Conservation (phyloP, 805 yeast genomes). For the Naumovozyma castellii region DNA sequence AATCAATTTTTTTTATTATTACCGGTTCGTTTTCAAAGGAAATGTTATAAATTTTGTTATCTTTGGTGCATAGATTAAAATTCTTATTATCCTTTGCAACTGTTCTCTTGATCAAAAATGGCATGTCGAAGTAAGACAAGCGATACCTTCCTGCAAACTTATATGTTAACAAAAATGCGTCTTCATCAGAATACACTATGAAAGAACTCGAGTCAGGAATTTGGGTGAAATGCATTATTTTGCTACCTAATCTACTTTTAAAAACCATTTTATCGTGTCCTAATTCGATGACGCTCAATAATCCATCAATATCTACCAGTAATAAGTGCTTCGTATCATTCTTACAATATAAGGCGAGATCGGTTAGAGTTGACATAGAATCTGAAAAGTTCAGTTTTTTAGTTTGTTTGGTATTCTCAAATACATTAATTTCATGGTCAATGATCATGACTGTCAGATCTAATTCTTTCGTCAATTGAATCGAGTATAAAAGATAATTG, state of each 20-base stretch:
- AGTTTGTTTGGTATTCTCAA: neutral
- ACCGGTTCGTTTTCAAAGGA: neutral
- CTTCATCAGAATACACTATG: neutral
- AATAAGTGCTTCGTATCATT: neutral
- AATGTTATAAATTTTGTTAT: too few species aligned
- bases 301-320: neutral
- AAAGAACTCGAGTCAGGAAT: neutral
- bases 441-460: neutral
- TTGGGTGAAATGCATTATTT: neutral
- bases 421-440: neutral
- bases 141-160: neutral
- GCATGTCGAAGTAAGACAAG: neutral
- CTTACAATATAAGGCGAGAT: neutral
- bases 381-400: neutral
- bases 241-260: neutral
- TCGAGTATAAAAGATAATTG: neutral
- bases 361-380: neutral
- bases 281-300: neutral
- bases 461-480: neutral
- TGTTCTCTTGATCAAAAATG: neutral
- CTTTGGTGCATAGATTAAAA: neutral
- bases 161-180: neutral
- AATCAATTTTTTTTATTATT: too few species aligned
- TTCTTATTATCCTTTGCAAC: neutral
- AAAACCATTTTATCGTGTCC: neutral